Evolutionary conservation across 2,329 filamentous ascomycete species (phyloP).

Genomic region (Cladosporium velox): DNA sequence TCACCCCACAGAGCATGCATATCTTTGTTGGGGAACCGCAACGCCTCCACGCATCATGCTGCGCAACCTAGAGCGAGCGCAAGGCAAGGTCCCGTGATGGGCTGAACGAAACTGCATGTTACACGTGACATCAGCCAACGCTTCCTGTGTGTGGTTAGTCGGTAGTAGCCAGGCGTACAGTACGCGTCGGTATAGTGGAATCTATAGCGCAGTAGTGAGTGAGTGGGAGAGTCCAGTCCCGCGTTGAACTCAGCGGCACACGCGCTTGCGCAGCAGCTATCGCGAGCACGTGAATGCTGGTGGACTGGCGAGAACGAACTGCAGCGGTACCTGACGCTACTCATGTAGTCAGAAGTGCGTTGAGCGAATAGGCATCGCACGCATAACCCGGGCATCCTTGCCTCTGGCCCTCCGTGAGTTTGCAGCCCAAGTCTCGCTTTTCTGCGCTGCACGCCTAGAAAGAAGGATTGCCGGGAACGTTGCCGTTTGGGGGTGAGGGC

Average conservation of each 20-base stretch:
- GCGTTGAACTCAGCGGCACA: background rate
- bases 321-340: constrained; percentile 19
- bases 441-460: background rate
- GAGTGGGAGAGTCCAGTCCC: background rate
- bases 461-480: constrained; percentile 18
- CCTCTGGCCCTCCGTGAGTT: background rate
- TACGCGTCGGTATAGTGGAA: background rate
- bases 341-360: constrained; percentile 4
- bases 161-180: background rate
- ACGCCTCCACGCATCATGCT: background rate
- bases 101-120: background rate
- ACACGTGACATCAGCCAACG: constrained; percentile 18
- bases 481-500: constrained; percentile 5
- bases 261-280: constrained; percentile 11
- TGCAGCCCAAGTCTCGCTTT: constrained; percentile 17
- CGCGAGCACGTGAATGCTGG: constrained; percentile 14
- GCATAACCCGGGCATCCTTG: constrained; percentile 18
- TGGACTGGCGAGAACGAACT: background rate
- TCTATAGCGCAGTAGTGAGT: background rate
- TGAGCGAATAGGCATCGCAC: constrained; percentile 14
- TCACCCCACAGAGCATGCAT: background rate
- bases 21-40: background rate
- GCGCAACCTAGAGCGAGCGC: background rate
- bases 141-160: background rate
- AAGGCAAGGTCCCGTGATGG: constrained; percentile 14